Evolutionary conservation across 2,329 filamentous ascomycete species (phyloP), one percentile per base, ranked within the genome.

Genomic region (Fusarium sp.): DNA sequence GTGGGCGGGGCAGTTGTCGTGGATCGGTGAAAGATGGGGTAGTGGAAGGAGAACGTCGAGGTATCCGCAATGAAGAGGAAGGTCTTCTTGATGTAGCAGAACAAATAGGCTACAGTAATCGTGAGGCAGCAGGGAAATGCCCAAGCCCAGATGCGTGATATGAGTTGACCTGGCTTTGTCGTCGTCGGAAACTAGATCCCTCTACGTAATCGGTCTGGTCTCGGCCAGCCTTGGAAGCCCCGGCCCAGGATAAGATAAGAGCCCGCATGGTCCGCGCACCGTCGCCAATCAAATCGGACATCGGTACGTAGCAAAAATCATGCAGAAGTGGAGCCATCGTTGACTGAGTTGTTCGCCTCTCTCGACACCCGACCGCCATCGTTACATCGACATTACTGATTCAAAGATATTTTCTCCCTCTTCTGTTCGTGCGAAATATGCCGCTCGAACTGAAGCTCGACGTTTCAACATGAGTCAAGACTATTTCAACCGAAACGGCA

Each of bases 381-480:
- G 65, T 61, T 59, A 66, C 61, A 65, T 63, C 67, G 62, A 72
- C 71, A 71, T 70, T 70, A 61, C 59, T 73, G 46, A 29, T 69
- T 47, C 52, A 63, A 61, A 20, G 55, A 65, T 69, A 55, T 51
- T 61, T 49, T 47, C 27, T 66, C 65, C 48, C 54, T 44, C 72
- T 68, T 67, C 49, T 46, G 44, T 49, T 57, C 55, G 24, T 30
- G 34, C 53, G 65, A 67, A 81, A 72, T 72, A 83, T 82, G 81
- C 76, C 76, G 72, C 70, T 76, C 70, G 72, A 71, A 68, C 54
- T 67, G 65, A 67, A 48, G 52, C n/a, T 14, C 46, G 27, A 48
- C 62, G 61, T 64, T 72, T 74, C 76, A 83, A 75, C 67, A 90
- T 90, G 88, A 90, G 86, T 81, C 86, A 89, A 79, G 84, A 89